A percentile compares a stretch with the other conserved stretches of the same genome.
phyloP scores from a whole-genome alignment of 768 basidiomycete species.

The Collybia mongolica region DNA sequence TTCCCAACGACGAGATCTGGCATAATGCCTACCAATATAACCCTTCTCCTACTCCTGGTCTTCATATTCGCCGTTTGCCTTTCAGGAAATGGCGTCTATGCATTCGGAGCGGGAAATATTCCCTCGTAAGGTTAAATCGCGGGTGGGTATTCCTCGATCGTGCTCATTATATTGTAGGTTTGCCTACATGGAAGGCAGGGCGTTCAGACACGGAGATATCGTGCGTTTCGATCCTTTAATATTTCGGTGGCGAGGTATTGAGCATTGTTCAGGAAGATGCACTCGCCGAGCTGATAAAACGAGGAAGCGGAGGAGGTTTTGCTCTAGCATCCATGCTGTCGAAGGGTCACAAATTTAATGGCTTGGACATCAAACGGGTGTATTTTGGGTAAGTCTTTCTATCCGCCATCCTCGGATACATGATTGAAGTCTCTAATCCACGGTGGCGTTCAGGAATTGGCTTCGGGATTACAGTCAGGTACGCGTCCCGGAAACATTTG shows the following conservation, averaged over 20 bases:
- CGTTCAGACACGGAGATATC: constrained; percentile 90
- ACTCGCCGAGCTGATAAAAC: constrained; percentile 59
- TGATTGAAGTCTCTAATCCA: constrained; percentile 1
- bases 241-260: constrained; percentile 11
- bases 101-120: constrained; percentile 87
- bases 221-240: constrained; percentile 31
- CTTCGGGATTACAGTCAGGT: constrained; percentile 86
- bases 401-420: not conserved
- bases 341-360: constrained; percentile 69
- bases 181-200: constrained; percentile 83
- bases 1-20: not conserved
- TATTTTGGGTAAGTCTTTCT: constrained; percentile 68
- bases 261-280: constrained; percentile 56
- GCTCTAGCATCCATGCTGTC: constrained; percentile 57
- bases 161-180: constrained; percentile 42
- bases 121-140: constrained; percentile 49
- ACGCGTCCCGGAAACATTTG: not conserved
- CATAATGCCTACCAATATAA: constrained; percentile 32
- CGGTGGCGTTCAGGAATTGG: constrained; percentile 60
- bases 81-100: constrained; percentile 57
- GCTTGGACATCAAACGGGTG: constrained; percentile 80
- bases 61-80: constrained; percentile 56
- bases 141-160: constrained; percentile 10
- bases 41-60: constrained; percentile 43
- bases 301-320: constrained; percentile 52